Percentiles rank a stretch among this genome's conserved stretches.
Evolutionary conservation across 176 grass and related monocot genomes (phyloP).

Genomic region (Puya raimondii): DNA sequence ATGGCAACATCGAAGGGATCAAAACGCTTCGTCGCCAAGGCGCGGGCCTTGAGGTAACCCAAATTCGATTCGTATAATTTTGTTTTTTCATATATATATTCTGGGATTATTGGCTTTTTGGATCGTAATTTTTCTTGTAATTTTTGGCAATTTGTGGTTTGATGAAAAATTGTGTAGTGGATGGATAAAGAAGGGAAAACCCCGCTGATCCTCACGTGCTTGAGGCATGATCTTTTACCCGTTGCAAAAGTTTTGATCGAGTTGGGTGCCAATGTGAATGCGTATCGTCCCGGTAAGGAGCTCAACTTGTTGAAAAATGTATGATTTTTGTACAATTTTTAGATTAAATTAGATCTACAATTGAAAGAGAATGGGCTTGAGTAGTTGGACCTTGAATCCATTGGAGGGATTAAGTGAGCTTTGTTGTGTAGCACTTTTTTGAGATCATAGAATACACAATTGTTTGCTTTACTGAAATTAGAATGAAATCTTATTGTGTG

Average conservation of each 20-base stretch:
- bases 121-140: slow-evolving; percentile 1
- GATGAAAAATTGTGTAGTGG: slow-evolving; percentile 41
- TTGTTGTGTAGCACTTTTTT: no score
- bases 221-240: slow-evolving; percentile 62
- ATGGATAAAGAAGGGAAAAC: slow-evolving; percentile 95
- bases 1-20: slow-evolving; percentile 78
- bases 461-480: no score
- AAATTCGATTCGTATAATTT: background rate
- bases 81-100: background rate
- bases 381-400: no score
- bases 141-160: background rate
- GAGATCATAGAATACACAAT: no score
- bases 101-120: background rate
- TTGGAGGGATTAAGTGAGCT: no score
- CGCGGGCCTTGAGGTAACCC: slow-evolving; percentile 56
- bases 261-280: slow-evolving; percentile 78
- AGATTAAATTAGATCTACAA: background rate
- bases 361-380: no score
- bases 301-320: background rate
- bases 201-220: slow-evolving; percentile 63
- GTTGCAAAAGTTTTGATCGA: slow-evolving; percentile 62
- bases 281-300: slow-evolving; percentile 61
- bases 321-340: background rate
- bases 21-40: slow-evolving; percentile 47
- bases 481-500: no score